These are phyloP conservation scores for Liquidambar formosana DNA, from an alignment of 164 flowering plant species.

Conservation along the genomic window DNA sequence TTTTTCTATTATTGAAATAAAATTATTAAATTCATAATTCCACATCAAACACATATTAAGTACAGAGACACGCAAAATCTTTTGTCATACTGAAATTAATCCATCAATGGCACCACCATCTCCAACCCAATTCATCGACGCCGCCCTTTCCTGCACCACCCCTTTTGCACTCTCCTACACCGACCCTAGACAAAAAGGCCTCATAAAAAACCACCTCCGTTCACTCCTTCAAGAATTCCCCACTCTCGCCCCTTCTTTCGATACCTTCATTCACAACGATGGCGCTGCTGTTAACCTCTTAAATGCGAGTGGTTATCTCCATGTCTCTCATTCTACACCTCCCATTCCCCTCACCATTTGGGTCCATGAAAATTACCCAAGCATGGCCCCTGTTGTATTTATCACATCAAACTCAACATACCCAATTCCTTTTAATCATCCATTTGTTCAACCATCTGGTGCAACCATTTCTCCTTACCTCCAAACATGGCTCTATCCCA, in stretches of 20 bases:
- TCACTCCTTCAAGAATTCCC: constrained; percentile 48
- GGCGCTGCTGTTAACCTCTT: constrained; percentile 51
- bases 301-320: constrained; percentile 33
- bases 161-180: constrained; percentile 44
- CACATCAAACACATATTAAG: too few relatives aligned
- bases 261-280: constrained; percentile 46
- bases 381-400: constrained; percentile 42
- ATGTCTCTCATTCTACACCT: constrained; percentile 21
- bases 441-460: constrained; percentile 53
- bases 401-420: constrained; percentile 13
- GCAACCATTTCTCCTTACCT: constrained; percentile 33
- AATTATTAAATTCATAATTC: too few relatives aligned
- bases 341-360: constrained; percentile 46
- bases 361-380: constrained; percentile 60
- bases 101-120: constrained; percentile 30
- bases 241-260: constrained; percentile 29
- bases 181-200: constrained; percentile 47
- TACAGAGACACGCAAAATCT: neutral
- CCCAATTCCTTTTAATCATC: constrained; percentile 35
- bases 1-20: too few relatives aligned
- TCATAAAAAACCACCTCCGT: constrained; percentile 49
- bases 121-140: constrained; percentile 33
- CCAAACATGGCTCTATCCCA: constrained; percentile 37
- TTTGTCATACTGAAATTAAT: neutral
- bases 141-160: constrained; percentile 29